A percentile compares a stretch with the other conserved stretches of the same genome.
Evolutionary conservation across 148 eudicot genomes (phyloP).

Genomic region (Arctostaphylos glauca): DNA sequence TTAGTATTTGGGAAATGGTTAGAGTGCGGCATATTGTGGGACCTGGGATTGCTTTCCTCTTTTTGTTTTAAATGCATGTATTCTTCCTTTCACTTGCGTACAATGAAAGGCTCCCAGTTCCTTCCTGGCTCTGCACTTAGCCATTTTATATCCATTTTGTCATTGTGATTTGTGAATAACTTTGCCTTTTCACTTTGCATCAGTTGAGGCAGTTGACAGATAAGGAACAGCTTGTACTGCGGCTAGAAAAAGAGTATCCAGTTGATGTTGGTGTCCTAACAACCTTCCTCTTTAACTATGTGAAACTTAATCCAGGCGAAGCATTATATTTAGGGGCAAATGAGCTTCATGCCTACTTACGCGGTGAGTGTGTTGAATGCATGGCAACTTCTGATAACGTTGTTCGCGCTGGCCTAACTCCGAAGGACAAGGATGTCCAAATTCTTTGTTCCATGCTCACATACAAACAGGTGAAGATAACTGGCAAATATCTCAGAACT

Average conservation of each 20-base stretch:
- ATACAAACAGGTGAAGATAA: conserved; percentile 69
- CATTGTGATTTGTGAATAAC: not conserved
- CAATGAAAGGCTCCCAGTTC: not conserved
- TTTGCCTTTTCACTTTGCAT: conserved; percentile 4
- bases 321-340: conserved; percentile 83
- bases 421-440: conserved; percentile 69
- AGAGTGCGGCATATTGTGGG: too few relatives aligned
- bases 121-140: not conserved
- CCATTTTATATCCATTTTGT: not conserved
- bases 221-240: conserved; percentile 68
- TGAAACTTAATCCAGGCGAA: conserved; percentile 82
- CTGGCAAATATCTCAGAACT: not conserved
- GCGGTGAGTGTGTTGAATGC: conserved; percentile 88
- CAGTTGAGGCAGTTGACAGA: conserved; percentile 53
- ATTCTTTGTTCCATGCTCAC: conserved; percentile 91
- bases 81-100: not conserved
- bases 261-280: conserved; percentile 82
- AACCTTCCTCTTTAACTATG: conserved; percentile 71
- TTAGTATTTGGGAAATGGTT: too few relatives aligned
- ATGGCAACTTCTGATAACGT: conserved; percentile 99
- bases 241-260: conserved; percentile 76
- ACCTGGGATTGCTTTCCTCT: not conserved
- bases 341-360: conserved; percentile 91
- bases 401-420: conserved; percentile 94
- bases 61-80: not conserved